phyloP scores from a whole-genome alignment of 306 rosid genomes.

The Malus fusca region DNA sequence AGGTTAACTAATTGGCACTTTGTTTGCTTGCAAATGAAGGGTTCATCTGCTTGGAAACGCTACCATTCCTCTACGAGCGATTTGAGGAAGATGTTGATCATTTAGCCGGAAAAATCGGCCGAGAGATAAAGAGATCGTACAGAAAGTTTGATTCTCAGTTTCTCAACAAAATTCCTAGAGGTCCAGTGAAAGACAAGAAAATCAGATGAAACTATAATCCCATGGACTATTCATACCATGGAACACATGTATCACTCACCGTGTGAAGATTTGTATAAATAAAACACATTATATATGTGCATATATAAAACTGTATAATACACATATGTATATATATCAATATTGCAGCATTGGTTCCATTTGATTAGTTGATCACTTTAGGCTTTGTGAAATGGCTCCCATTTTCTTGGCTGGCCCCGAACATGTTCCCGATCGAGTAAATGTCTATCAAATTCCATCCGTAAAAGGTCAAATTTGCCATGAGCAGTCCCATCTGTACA shows the following conservation, averaged over 20 bases:
- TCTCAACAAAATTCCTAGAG: slow-evolving; percentile 77
- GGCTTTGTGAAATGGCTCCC: background rate
- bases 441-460: background rate
- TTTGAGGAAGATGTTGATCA: slow-evolving; percentile 53
- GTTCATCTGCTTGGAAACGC: slow-evolving; percentile 37
- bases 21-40: slow-evolving; percentile 33
- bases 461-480: background rate
- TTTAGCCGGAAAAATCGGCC: slow-evolving; percentile 25
- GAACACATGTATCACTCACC: background rate
- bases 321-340: too few species aligned
- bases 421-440: background rate
- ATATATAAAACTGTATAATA: background rate
- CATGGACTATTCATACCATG: background rate
- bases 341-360: background rate
- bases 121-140: slow-evolving; percentile 38
- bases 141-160: slow-evolving; percentile 38
- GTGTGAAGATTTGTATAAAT: background rate
- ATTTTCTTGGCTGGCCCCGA: background rate
- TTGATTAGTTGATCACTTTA: background rate
- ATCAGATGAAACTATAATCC: slow-evolving; percentile 18
- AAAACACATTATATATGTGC: background rate
- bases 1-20: background rate
- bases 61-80: slow-evolving; percentile 61
- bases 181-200: slow-evolving; percentile 62
- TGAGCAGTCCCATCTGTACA: background rate